phyloP scores from a whole-genome alignment of 140 eudicot genomes.

The Cichorium intybus region DNA sequence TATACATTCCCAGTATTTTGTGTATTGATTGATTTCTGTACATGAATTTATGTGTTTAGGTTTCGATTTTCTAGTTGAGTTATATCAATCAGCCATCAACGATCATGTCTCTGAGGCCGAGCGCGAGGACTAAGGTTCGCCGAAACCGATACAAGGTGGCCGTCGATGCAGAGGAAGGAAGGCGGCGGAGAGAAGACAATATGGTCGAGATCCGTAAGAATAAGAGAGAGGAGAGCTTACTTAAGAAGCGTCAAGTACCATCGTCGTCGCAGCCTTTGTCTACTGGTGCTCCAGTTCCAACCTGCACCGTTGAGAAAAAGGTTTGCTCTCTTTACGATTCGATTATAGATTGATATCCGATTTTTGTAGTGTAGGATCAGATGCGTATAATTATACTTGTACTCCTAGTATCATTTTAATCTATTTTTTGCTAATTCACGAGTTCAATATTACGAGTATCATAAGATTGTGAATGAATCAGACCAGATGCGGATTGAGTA shows the following conservation, averaged over 20 bases:
- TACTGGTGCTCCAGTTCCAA: constrained; percentile 29
- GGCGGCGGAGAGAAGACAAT: constrained; percentile 84
- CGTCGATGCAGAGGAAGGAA: constrained; percentile 88
- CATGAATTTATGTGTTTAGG: constrained; percentile 8
- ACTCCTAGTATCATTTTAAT: background rate
- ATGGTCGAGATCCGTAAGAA: constrained; percentile 96
- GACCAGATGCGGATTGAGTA: constrained; percentile 1
- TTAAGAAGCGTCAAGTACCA: constrained; percentile 89
- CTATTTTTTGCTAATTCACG: constrained; percentile 17
- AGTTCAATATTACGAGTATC: background rate
- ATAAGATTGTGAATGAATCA: background rate
- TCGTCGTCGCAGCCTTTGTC: constrained; percentile 45
- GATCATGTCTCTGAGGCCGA: constrained; percentile 89
- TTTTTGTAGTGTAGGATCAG: background rate
- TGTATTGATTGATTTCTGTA: constrained; percentile 5
- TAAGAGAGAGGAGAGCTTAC: constrained; percentile 84
- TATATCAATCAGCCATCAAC: constrained; percentile 4
- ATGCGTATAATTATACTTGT: constrained; percentile 6
- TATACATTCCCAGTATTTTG: too few relatives aligned
- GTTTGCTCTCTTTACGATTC: constrained; percentile 32
- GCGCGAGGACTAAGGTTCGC: constrained; percentile 80
- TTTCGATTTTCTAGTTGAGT: constrained; percentile 10
- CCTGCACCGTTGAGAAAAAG: constrained; percentile 53
- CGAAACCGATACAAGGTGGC: constrained; percentile 92
- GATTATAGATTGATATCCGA: background rate